These are phyloP conservation scores for Fusarium sp. DNA, from an alignment of 2,329 filamentous ascomycete species.

Conservation along the genomic window DNA sequence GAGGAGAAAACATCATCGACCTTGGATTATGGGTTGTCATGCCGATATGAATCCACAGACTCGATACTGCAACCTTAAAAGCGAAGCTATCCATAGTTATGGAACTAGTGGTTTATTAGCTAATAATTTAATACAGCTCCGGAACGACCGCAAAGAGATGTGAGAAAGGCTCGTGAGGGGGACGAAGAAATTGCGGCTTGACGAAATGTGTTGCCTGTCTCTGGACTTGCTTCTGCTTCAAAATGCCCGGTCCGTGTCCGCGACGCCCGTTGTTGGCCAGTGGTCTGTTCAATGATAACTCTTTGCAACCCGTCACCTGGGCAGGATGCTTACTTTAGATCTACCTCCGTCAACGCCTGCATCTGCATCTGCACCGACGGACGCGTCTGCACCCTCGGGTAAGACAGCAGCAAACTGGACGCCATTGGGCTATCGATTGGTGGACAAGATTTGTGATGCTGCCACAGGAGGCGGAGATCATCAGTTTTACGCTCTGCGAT, in stretches of 20 bases:
- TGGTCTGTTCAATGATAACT: conserved; percentile 11
- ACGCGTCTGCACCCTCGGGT: conserved; percentile 7
- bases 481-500: conserved; percentile 28
- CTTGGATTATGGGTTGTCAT: neutral
- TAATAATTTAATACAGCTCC: neutral
- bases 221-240: neutral
- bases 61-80: neutral
- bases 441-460: conserved; percentile 18
- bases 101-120: neutral
- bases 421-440: conserved; percentile 26
- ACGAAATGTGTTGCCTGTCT: neutral
- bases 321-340: conserved; percentile 13
- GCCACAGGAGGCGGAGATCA: conserved; percentile 34
- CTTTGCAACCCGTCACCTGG: conserved; percentile 1
- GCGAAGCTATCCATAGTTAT: neutral
- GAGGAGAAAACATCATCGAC: neutral
- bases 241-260: conserved; percentile 36
- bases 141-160: neutral
- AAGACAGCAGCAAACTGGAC: conserved; percentile 23
- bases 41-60: neutral
- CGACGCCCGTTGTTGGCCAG: conserved; percentile 35
- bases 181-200: conserved; percentile 9
- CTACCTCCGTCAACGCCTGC: conserved; percentile 1
- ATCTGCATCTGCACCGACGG: neutral
- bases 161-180: neutral